These are phyloP conservation scores for Naganishia sp. DNA, from an alignment of 1,284 basidiomycete genomes.

Conservation along the genomic window DNA sequence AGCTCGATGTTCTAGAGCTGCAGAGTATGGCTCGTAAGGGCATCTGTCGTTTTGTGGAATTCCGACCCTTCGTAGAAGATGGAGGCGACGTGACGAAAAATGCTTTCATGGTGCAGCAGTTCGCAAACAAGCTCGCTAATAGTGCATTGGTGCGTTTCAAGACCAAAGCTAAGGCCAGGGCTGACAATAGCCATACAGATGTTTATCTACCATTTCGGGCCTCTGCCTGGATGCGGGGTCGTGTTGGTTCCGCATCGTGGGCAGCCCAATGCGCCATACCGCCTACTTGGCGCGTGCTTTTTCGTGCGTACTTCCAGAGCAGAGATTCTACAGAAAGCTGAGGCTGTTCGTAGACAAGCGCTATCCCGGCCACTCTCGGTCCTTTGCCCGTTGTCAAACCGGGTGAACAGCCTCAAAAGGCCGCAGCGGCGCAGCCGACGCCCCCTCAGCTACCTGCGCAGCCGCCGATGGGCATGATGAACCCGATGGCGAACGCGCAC, in stretches of 20 bases:
- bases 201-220: conserved; percentile 31
- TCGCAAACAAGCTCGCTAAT: conserved; percentile 31
- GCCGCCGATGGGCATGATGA: conserved; percentile 2
- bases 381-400: conserved; percentile 20
- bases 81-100: conserved; percentile 23
- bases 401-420: background rate
- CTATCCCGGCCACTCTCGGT: conserved; percentile 17
- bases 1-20: conserved; percentile 24
- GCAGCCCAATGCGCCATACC: conserved; percentile 12
- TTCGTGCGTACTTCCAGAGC: conserved; percentile 18
- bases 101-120: conserved; percentile 14
- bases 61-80: conserved; percentile 19
- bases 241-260: conserved; percentile 26
- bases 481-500: conserved; percentile 6
- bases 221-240: conserved; percentile 21
- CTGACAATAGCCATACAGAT: conserved; percentile 7
- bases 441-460: background rate
- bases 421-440: background rate
- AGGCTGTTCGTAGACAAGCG: conserved; percentile 4
- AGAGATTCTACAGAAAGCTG: background rate
- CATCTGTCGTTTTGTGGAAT: conserved; percentile 30
- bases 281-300: conserved; percentile 30
- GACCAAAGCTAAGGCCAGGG: no score
- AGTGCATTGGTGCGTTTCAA: conserved; percentile 19
- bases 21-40: conserved; percentile 25